phyloP scores from a whole-genome alignment of 345 rosid genomes.

The Citrus hindsii region DNA sequence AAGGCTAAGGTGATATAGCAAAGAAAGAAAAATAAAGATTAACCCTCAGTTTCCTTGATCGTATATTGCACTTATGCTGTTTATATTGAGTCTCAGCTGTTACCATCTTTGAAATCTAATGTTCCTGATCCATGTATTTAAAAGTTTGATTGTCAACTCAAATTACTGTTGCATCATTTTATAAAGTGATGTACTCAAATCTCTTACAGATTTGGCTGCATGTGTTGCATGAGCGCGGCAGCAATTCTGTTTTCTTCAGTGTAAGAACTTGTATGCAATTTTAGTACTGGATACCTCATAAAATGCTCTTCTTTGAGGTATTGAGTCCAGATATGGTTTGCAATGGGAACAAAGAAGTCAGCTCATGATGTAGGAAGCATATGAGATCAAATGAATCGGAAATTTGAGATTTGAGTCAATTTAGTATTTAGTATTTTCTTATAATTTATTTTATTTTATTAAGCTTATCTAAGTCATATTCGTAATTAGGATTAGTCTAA shows the following conservation, averaged over 20 bases:
- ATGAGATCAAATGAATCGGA: too few relatives aligned
- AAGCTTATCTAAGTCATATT: too few relatives aligned
- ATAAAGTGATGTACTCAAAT: not conserved
- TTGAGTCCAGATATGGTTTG: too few relatives aligned
- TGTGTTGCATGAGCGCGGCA: not conserved
- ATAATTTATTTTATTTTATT: too few relatives aligned
- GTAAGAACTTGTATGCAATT: not conserved
- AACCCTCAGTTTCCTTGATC: not conserved
- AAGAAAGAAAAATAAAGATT: not conserved
- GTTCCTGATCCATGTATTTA: not conserved
- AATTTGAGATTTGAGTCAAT: too few relatives aligned
- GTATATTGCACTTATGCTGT: not conserved
- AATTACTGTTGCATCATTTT: not conserved
- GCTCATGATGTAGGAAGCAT: not conserved
- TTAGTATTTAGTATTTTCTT: too few relatives aligned
- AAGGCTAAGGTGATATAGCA: constrained; percentile 32
- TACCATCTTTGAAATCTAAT: too few relatives aligned
- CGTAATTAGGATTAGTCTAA: too few relatives aligned
- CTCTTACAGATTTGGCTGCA: not conserved
- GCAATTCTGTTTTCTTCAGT: not conserved
- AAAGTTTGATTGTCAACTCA: not conserved
- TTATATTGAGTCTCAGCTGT: not conserved
- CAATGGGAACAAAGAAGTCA: not conserved
- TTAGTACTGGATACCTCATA: not conserved
- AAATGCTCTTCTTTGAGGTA: not conserved